Percentiles rank a stretch among this genome's conserved stretches.
phyloP scores from a whole-genome alignment of 768 basidiomycete genomes.

The Serendipita vermifera region DNA sequence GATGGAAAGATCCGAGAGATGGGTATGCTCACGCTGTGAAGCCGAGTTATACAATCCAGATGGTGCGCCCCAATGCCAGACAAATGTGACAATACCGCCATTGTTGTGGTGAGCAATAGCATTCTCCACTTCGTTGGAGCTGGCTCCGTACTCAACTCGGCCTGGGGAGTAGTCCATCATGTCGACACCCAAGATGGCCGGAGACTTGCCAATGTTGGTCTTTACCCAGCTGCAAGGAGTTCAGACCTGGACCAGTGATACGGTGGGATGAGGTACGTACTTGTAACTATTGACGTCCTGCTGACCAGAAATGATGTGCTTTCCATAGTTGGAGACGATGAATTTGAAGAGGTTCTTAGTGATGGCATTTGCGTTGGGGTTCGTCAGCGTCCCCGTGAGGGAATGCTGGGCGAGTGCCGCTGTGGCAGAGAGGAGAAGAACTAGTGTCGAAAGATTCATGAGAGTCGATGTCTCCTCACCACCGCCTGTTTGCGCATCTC shows the following conservation, averaged over 20 bases:
- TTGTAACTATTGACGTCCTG: not conserved
- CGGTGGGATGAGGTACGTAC: not conserved
- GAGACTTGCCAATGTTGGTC: conserved; percentile 12
- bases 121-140: conserved; percentile 10
- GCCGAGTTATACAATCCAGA: conserved; percentile 1
- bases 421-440: too few relatives aligned
- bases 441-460: too few relatives aligned
- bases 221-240: conserved; percentile 1
- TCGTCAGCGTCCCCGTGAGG: not conserved
- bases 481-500: too few relatives aligned
- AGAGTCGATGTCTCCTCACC: too few relatives aligned
- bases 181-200: conserved; percentile 12
- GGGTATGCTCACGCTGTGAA: not conserved
- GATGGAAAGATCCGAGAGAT: not conserved
- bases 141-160: conserved; percentile 2
- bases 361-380: not conserved
- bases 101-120: conserved; percentile 7
- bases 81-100: conserved; percentile 11
- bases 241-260: not conserved
- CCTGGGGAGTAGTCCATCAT: conserved; percentile 13
- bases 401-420: too few relatives aligned
- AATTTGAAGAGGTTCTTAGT: not conserved
- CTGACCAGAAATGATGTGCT: conserved; percentile 12
- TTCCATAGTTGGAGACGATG: conserved; percentile 7
- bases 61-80: conserved; percentile 14